Base-by-base conservation (phyloP, 2,329 filamentous ascomycete genomes). In the Calonectria montana region DNA sequence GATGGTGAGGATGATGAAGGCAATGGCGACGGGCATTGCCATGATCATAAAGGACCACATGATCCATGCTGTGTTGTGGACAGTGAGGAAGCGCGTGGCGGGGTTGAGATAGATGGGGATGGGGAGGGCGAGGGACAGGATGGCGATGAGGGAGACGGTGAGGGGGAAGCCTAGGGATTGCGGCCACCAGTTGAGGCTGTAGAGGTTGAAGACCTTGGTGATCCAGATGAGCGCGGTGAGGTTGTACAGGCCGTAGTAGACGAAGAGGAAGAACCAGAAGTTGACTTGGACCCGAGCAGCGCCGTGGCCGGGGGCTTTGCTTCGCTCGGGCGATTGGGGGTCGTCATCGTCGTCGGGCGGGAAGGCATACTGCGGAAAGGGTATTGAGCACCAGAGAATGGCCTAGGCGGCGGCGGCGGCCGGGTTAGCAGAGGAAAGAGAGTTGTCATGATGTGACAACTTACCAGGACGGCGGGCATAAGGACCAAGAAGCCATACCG, bases 171-270 rank as follows among this genome's bases (percentile, higher is more conserved):
- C 91, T 8, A 93, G 83, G 8, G 88, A 88, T 68, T 89, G 85
- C 9, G 91, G 91, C 91, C 91, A 93, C 91, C 91, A 93, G 82
- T 93, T 93, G 69, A 93, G 84, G 73, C 89, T 91, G 84, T 93
- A 93, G 25, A 93, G 86, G 77, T 93, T 93, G 81, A 93, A 93
- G 6, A 93, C 88, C 78, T 93, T 93, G 59, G 91, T 93, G 79
- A 93, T 92, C 91, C 91, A 93, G 72, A 92, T 88, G 76, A 93
- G 83, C 2, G 91, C 91, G 5, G 90, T 92, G 27, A 93, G 78
- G 79, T 91, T 93, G 82, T 93, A 93, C 75, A 92, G 89, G 69
- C 91, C 90, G 80, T 93, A 93, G 83, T 93, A 93, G 69, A 92
- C 88, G 61, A 92, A 88, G 43, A 93, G 84, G 78, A 93, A 93